A percentile compares a stretch with the other conserved stretches of the same genome.
phyloP scores from a whole-genome alignment of 129 eudicot species.

The Centella asiatica region DNA sequence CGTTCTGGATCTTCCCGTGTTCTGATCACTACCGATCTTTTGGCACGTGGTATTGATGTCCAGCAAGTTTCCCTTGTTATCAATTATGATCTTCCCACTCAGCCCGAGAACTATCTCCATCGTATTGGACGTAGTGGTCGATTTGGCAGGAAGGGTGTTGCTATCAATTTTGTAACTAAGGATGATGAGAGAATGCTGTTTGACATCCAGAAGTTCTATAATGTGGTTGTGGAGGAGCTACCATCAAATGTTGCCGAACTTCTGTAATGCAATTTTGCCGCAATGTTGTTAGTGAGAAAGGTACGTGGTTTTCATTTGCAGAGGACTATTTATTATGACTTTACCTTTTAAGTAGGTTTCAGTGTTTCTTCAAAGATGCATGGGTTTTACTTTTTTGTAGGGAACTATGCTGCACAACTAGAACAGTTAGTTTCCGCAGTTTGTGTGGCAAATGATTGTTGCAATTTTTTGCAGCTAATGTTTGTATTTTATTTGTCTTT shows the following conservation, averaged over 20 bases:
- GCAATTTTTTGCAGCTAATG: slow-evolving; percentile 6
- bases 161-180: slow-evolving; percentile 32
- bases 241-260: slow-evolving; percentile 46
- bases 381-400: neutral
- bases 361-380: slow-evolving; percentile 1
- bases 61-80: slow-evolving; percentile 46
- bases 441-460: neutral
- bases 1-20: slow-evolving; percentile 47
- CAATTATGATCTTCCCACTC: slow-evolving; percentile 41
- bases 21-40: slow-evolving; percentile 39
- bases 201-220: slow-evolving; percentile 43
- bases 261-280: slow-evolving; percentile 20
- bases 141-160: slow-evolving; percentile 45
- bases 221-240: slow-evolving; percentile 40
- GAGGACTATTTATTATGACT: slow-evolving; percentile 3
- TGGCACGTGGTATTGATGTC: slow-evolving; percentile 46
- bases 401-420: neutral
- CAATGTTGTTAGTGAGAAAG: slow-evolving; percentile 3
- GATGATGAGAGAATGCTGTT: slow-evolving; percentile 49
- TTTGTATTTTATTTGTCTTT: slow-evolving; percentile 3
- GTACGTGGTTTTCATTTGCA: neutral
- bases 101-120: slow-evolving; percentile 48
- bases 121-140: slow-evolving; percentile 51
- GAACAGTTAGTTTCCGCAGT: neutral
- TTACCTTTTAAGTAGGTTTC: slow-evolving; percentile 1